A percentile compares a stretch with the other conserved stretches of the same genome.
Conservation (phyloP, 331 rosid genomes). For the Erythrophleum ivorense region DNA sequence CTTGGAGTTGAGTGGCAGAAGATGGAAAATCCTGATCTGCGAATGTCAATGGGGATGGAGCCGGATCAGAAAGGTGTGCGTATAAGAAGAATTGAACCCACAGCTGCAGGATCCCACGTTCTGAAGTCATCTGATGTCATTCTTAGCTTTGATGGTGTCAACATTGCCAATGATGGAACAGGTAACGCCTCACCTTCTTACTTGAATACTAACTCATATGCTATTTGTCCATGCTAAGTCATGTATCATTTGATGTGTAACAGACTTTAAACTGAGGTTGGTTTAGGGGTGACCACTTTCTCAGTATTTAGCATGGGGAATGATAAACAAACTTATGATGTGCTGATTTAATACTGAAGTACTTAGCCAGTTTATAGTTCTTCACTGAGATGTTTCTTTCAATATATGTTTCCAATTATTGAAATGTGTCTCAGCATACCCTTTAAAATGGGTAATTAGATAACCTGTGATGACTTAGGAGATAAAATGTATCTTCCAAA, state of each 20-base stretch:
- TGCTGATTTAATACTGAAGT: neutral
- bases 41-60: conserved; percentile 61
- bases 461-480: neutral
- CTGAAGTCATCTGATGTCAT: conserved; percentile 68
- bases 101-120: conserved; percentile 63
- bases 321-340: neutral
- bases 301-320: neutral
- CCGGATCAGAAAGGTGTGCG: conserved; percentile 74
- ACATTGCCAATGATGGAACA: conserved; percentile 73
- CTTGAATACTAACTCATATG: conserved; percentile 6
- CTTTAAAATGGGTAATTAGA: neutral
- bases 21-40: conserved; percentile 77
- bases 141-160: conserved; percentile 68
- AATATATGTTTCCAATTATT: neutral
- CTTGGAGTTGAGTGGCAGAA: conserved; percentile 81
- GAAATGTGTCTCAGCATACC: neutral
- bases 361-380: neutral
- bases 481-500: too few relatives aligned
- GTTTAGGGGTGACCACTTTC: neutral
- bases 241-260: conserved; percentile 9
- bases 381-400: neutral
- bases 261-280: neutral
- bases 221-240: neutral
- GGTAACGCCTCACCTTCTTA: conserved; percentile 42
- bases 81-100: conserved; percentile 74